These are phyloP conservation scores for Ichthyophthirius multifiliis DNA, from an alignment of 169 alveolate species.

Conservation along the genomic window DNA sequence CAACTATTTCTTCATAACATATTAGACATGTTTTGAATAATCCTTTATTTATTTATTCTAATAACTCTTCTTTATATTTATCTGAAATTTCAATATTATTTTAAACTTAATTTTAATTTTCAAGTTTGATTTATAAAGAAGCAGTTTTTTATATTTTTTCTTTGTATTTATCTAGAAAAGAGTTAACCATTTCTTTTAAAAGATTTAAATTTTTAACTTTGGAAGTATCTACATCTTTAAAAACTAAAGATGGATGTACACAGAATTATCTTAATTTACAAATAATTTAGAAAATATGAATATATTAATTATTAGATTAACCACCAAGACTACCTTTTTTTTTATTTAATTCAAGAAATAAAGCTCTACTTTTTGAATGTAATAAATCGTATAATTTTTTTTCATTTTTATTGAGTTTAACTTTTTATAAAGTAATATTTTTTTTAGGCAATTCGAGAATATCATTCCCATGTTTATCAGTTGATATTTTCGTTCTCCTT, in stretches of 20 bases:
- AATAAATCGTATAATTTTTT: constrained; percentile 26
- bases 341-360: constrained; percentile 44
- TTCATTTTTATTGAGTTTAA: constrained; percentile 4
- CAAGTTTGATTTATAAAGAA: constrained; percentile 3
- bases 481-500: constrained; percentile 86
- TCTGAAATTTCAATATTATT: background rate
- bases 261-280: constrained; percentile 76
- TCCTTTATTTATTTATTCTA: constrained; percentile 40
- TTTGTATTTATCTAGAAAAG: too few species aligned
- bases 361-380: constrained; percentile 48
- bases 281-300: constrained; percentile 72
- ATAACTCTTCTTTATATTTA: constrained; percentile 12
- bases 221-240: too few species aligned
- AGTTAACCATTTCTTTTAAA: too few species aligned
- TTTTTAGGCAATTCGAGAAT: constrained; percentile 81
- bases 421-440: constrained; percentile 42
- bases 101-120: background rate
- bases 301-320: constrained; percentile 31
- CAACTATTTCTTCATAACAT: constrained; percentile 50
- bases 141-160: too few species aligned
- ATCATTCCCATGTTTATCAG: constrained; percentile 48
- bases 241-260: constrained; percentile 77
- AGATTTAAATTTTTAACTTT: too few species aligned
- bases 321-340: too few species aligned
- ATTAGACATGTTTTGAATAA: constrained; percentile 45